Base-by-base conservation (phyloP, 345 rosid genomes). In the Pugionium dolabratum region DNA sequence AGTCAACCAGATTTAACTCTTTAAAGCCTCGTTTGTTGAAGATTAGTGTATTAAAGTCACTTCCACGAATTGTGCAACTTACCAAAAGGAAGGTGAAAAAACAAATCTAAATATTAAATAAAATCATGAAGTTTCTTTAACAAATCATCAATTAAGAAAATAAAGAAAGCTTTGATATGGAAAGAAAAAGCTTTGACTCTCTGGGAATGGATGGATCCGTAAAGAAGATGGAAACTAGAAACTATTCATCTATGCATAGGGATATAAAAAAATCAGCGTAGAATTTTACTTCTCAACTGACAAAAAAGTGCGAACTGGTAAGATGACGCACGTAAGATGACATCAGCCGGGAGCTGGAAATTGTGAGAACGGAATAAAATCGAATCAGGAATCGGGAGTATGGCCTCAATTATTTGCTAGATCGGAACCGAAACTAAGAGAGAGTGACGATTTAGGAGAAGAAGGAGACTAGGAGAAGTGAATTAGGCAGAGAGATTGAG, bases 161-260 rank as follows among this genome's bases (percentile, higher is more conserved):
- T 18, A 18, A 18, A 67, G 18, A 48, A 31, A n/a, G 7, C 1
- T 59, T 69, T 11, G 53, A 60, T 59, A 48, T 48, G 18, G 18
- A 18, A 18, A 18, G 18, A 18, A 18, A 18, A 18, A 18, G 18
- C 18, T 18, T 18, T 18, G 18, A 18, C 18, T 18, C 18, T 18
- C 18, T 18, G 18, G 18, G 18, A 18, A 18, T 18, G 18, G 18
- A 18, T 18, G 18, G 18, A 18, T 18, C 18, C 18, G 18, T 18
- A 18, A 18, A 18, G 18, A 18, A 18, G 18, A 18, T 18, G 18
- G 18, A 18, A 18, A 18, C 18, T 18, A 18, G 18, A 18, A 18
- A 18, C 18, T 18, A 18, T 18, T 18, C 18, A 18, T 18, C 18
- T 18, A 18, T 18, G 18, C 18, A 18, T 18, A 18, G 18, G 18